These are phyloP conservation scores for Podospora anserina DNA, from an alignment of 495 filamentous ascomycete species.

Conservation along the genomic window DNA sequence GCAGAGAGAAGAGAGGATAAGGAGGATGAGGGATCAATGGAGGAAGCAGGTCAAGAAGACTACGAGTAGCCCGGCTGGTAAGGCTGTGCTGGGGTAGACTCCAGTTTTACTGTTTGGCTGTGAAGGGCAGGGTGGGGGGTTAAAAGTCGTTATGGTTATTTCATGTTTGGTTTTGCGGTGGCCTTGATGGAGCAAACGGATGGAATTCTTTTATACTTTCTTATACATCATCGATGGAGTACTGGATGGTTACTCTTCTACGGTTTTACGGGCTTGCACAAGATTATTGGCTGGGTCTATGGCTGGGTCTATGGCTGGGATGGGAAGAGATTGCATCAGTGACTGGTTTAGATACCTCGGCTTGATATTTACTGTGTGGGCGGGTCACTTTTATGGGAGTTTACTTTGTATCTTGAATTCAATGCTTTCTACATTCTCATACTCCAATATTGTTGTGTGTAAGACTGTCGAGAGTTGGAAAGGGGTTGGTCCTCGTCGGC, in stretches of 20 bases:
- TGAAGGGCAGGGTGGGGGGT: background rate
- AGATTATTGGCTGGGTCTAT: background rate
- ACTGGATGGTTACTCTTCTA: background rate
- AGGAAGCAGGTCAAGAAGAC: constrained; percentile 18
- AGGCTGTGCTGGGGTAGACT: background rate
- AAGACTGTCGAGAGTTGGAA: background rate
- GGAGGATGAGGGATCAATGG: constrained; percentile 33
- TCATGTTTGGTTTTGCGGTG: background rate
- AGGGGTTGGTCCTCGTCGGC: background rate
- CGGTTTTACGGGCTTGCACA: background rate
- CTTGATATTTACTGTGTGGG: background rate
- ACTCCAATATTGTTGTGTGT: background rate
- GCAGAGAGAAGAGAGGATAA: constrained; percentile 34
- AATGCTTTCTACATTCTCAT: background rate
- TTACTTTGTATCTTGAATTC: background rate
- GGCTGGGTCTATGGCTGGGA: too few species aligned
- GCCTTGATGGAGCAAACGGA: background rate
- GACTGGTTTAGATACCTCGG: background rate
- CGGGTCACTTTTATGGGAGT: background rate
- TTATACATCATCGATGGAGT: background rate
- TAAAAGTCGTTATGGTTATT: background rate
- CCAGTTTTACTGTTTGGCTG: background rate
- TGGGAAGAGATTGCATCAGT: background rate
- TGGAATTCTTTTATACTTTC: background rate
- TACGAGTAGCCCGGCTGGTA: background rate